A percentile compares a stretch with the other conserved stretches of the same genome.
Conservation (phyloP, 2,329 filamentous ascomycete species). For the Knoxdaviesia capensis region DNA sequence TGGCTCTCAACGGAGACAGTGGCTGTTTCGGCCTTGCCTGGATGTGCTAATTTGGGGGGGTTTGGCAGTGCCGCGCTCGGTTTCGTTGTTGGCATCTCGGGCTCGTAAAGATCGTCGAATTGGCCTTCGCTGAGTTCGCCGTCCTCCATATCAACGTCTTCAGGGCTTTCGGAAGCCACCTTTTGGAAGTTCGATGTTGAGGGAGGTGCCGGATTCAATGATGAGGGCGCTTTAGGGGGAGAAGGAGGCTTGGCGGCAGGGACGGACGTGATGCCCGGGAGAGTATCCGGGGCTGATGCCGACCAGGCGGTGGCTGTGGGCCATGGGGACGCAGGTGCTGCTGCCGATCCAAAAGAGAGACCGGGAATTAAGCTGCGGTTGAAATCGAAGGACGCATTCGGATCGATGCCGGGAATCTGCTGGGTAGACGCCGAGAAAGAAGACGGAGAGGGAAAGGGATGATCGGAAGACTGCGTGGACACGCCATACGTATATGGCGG, state of each 20-base stretch:
- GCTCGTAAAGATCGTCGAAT: constrained; percentile 34
- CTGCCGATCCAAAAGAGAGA: constrained; percentile 6
- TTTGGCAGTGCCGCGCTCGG: background rate
- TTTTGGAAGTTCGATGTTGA: no score
- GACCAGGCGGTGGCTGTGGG: background rate
- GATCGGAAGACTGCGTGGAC: no score
- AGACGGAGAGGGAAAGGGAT: no score
- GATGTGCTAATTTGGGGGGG: constrained; percentile 4
- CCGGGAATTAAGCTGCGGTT: constrained; percentile 15
- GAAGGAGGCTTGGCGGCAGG: no score
- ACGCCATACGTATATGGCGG: no score
- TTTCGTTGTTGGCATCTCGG: constrained; percentile 7
- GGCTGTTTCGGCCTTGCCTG: no score
- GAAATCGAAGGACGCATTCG: constrained; percentile 6
- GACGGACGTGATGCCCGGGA: background rate
- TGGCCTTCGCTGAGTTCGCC: constrained; percentile 59
- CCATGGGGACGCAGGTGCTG: background rate
- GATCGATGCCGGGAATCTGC: no score
- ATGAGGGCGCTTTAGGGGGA: no score
- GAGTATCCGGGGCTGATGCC: constrained; percentile 1
- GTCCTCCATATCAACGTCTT: constrained; percentile 32
- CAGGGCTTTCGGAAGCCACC: no score
- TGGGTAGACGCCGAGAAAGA: no score
- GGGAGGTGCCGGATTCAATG: no score
- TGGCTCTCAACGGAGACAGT: no score